Evolutionary conservation across 75 land plant genomes (phyloP).

Genomic region (Selaginella moellendorffii): DNA sequence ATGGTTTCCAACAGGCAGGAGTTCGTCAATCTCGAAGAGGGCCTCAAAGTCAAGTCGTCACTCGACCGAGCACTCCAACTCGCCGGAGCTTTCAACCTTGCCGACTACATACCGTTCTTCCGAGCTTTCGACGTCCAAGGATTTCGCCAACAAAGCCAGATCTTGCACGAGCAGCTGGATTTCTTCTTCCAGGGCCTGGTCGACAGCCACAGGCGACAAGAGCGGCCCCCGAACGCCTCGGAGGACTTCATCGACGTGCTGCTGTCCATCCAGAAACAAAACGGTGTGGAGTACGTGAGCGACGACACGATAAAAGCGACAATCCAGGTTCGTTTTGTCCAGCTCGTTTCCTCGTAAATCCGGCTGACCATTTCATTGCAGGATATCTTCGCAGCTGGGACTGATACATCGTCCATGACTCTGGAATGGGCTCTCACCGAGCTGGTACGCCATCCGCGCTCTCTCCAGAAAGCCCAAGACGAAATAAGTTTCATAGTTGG

Average conservation of each 20-base stretch:
- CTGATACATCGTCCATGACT: too few species aligned
- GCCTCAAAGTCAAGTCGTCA: slow-evolving; percentile 6
- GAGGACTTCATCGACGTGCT: slow-evolving; percentile 26
- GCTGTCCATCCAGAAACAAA: slow-evolving; percentile 2
- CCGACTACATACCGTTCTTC: slow-evolving; percentile 21
- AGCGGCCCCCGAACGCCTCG: background rate
- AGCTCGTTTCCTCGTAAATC: too few species aligned
- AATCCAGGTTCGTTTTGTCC: background rate
- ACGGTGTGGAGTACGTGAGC: background rate
- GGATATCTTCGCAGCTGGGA: slow-evolving; percentile 16
- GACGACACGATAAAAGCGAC: background rate
- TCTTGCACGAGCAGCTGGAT: slow-evolving; percentile 12
- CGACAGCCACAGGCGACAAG: background rate
- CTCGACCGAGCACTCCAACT: too few species aligned
- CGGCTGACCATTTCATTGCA: background rate
- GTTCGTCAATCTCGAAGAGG: slow-evolving; percentile 11
- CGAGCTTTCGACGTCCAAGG: slow-evolving; percentile 22
- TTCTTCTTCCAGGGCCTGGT: slow-evolving; percentile 6
- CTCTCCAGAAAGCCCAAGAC: too few species aligned
- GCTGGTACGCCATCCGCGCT: too few species aligned
- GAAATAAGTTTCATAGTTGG: too few species aligned
- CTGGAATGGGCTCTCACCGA: too few species aligned
- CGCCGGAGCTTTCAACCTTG: slow-evolving; percentile 20
- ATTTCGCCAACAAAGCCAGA: background rate
- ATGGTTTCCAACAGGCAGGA: slow-evolving; percentile 5